phyloP scores from a whole-genome alignment of 345 rosid species.

The Mallotus nudiflorus region DNA sequence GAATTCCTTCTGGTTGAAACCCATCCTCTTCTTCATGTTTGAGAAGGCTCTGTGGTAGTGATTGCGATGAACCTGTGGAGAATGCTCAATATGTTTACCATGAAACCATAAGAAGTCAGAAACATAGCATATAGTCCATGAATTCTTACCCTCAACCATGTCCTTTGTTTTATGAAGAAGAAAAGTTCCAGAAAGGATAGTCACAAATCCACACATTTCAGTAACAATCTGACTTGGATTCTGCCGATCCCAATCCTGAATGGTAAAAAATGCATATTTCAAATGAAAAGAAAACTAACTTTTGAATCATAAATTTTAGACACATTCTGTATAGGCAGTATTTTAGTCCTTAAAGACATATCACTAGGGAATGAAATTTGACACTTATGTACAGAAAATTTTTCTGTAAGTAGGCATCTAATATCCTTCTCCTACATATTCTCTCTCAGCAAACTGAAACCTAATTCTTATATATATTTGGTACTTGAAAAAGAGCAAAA shows the following conservation, averaged over 20 bases:
- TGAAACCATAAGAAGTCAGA: conserved; percentile 13
- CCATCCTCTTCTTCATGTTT: conserved; percentile 49
- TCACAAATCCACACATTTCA: conserved; percentile 80
- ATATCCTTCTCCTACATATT: not conserved
- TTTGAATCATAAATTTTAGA: not conserved
- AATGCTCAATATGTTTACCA: conserved; percentile 15
- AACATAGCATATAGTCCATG: not conserved
- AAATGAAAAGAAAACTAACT: not conserved
- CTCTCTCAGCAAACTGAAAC: not conserved
- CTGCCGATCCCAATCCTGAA: conserved; percentile 90
- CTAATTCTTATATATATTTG: not conserved
- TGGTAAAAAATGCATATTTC: not conserved
- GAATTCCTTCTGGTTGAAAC: conserved; percentile 52
- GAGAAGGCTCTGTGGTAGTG: conserved; percentile 34
- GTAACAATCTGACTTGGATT: conserved; percentile 76
- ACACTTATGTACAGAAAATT: not conserved
- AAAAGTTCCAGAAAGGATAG: conserved; percentile 79
- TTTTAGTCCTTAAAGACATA: not conserved
- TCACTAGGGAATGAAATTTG: not conserved
- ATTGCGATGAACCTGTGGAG: conserved; percentile 49
- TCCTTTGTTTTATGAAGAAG: conserved; percentile 88
- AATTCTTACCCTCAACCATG: conserved; percentile 61
- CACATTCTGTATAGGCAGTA: not conserved
- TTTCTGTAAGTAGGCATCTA: not conserved
- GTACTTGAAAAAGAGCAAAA: not conserved